These are phyloP conservation scores for Gracilaria gracilis DNA, from an alignment of 23 red algal species.

Conservation along the genomic window DNA sequence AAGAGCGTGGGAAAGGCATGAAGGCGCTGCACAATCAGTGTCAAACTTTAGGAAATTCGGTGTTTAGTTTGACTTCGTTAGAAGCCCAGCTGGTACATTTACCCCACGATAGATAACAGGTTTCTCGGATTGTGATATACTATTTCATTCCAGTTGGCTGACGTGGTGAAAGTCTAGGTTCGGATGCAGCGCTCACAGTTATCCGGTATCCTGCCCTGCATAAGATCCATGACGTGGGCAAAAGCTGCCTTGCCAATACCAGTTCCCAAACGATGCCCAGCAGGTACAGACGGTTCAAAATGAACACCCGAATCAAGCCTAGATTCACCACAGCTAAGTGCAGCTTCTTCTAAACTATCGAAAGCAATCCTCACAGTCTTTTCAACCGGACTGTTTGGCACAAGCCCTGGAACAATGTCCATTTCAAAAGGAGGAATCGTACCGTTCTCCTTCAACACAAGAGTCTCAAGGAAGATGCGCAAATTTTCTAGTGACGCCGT, in stretches of 20 bases:
- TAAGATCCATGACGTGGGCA: slow-evolving; percentile 39
- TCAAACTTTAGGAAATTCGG: too few species aligned
- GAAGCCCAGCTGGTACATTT: too few species aligned
- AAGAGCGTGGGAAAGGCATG: too few species aligned
- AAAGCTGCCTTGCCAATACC: slow-evolving; percentile 60
- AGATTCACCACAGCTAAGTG: slow-evolving; percentile 44
- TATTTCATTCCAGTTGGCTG: too few species aligned
- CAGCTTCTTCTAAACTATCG: slow-evolving; percentile 50
- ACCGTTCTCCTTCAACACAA: slow-evolving; percentile 14
- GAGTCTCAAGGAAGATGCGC: slow-evolving; percentile 12
- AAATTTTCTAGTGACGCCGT: slow-evolving; percentile 38
- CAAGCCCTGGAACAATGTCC: slow-evolving; percentile 14
- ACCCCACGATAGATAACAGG: too few species aligned
- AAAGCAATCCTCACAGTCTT: slow-evolving; percentile 29
- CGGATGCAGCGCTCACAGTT: slow-evolving; percentile 30
- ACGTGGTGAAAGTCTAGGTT: not conserved
- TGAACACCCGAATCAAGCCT: slow-evolving; percentile 54
- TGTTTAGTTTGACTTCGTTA: too few species aligned
- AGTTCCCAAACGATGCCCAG: slow-evolving; percentile 31
- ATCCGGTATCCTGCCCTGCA: slow-evolving; percentile 46
- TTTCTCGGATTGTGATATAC: too few species aligned
- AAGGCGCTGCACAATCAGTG: too few species aligned
- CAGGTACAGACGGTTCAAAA: slow-evolving; percentile 55
- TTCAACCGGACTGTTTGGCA: slow-evolving; percentile 39
- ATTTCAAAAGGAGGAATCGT: slow-evolving; percentile 37